Conservation (phyloP, 306 rosid species). For the Amphicarpaea edgeworthii region DNA sequence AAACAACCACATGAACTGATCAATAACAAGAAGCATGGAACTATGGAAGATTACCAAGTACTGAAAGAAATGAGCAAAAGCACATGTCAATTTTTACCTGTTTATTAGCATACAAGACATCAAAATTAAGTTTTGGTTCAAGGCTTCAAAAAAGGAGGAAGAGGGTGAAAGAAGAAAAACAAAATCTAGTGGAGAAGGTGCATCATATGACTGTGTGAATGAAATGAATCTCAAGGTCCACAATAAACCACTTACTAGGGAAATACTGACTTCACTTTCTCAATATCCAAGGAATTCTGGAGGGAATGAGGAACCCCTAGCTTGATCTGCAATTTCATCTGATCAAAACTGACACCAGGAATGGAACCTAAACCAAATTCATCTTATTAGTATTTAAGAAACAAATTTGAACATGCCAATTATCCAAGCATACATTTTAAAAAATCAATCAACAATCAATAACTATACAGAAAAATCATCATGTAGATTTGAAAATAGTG, state of each 20-base stretch:
- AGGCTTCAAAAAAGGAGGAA: too few relatives aligned
- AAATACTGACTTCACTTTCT: slow-evolving; percentile 87
- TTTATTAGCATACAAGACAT: slow-evolving; percentile 30
- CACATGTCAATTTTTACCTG: background rate
- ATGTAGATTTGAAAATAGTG: background rate
- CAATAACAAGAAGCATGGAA: background rate
- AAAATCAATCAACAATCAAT: background rate
- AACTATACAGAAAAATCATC: slow-evolving; percentile 25
- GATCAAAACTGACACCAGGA: slow-evolving; percentile 84
- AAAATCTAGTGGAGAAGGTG: too few relatives aligned
- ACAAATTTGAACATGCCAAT: slow-evolving; percentile 20
- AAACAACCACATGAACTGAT: slow-evolving; percentile 27
- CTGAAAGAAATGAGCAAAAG: slow-evolving; percentile 22
- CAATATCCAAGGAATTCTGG: slow-evolving; percentile 76
- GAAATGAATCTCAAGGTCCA: too few relatives aligned
- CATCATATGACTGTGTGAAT: too few relatives aligned
- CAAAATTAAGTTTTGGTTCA: too few relatives aligned
- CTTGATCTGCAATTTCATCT: slow-evolving; percentile 94
- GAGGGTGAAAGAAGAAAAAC: too few relatives aligned
- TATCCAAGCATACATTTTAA: background rate
- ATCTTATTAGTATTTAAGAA: slow-evolving; percentile 40
- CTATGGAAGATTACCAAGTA: background rate
- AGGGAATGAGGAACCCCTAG: slow-evolving; percentile 89
- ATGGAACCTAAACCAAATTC: slow-evolving; percentile 71
- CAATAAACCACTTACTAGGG: slow-evolving; percentile 73